Base-by-base conservation (phyloP, 148 eudicot genomes). In the Silene conica region DNA sequence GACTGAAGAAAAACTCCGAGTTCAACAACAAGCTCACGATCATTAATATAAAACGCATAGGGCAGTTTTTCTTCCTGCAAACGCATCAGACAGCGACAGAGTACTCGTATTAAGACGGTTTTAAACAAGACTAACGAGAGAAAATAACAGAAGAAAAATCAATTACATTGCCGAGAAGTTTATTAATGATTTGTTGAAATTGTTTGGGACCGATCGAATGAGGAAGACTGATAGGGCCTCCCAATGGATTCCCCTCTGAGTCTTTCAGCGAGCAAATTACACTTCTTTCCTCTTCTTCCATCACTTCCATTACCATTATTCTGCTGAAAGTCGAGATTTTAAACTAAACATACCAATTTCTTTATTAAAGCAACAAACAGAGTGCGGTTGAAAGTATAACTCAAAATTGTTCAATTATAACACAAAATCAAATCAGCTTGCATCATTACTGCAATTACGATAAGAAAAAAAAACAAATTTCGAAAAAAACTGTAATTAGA, bases 41-140 rank as follows among this genome's bases (percentile, higher is more conserved):
- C 91, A 25, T 92, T 86, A 65, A 95, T 84, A 81, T 92, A 95
- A 82, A 95, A 90, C 13, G 97, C 88, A 80, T 92, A 95, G 4
- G 97, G 99, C 71, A 95, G 48, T 69, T 80, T 95, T 67, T 95
- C 97, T 81, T 92, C 99, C 99, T 95, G 96, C 57, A 63, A 16
- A 43, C 23, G 23, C 22, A 18, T 18, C 6, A 18, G 62, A 58
- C 62, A 10, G 61, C 2, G 28, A 26, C 1, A 26, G 28, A 26
- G 1, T 1, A 26, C 28, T 26, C 28, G 2, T 1, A 26, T 26
- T 31, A 31, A 31, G 34, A 31, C 34, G 34, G 34, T 31, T 31
- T 31, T 31, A 31, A 31, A 31, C 34, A 31, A 31, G 34, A 31
- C 34, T 0, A 31, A 15, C 6, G n/a, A 8, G n/a, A 22, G 22